Evolutionary conservation across 176 grass and related monocot genomes (phyloP), one percentile per base, ranked within the genome.

Genomic region (Coix lacrymajobi): DNA sequence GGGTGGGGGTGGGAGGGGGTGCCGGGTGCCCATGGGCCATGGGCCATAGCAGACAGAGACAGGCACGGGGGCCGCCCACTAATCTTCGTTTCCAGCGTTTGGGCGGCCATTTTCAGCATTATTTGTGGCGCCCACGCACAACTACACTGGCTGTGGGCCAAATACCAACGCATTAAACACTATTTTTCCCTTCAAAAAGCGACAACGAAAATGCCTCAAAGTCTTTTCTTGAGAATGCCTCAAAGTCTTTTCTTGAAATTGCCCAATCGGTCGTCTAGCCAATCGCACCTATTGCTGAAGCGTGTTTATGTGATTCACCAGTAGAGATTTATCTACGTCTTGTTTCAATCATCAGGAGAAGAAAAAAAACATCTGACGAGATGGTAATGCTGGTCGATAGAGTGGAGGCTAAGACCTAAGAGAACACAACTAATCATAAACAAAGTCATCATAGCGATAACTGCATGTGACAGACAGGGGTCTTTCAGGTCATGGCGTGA

Each of bases 121-220:
- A 78, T 85, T 70, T 85, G 83, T 78, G 83, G 83, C 28, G 51
- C 73, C 74, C 83, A 70, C 74, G 20, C 57, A 77, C 22, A 19
- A 22, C 15, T 22, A 3, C 41, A n/a, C 41, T 65, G 17, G 12
- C 30, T 3, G 9, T 31, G 45, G 11, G 7, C 32, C 65, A 52
- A 62, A 76, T 58, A 48, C 24, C 72, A 40, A 58, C 46, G 29
- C 26, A 11, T 12, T 11, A 25, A 5, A 46, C 41, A 25, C 7
- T 5, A 1, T 8, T 9, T 15, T 36, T 3, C 33, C 20, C 26
- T 36, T 36, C 4, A 22, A 8, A 38, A 39, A 8, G 39, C 34
- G 51, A 28, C 54, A 76, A 38, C 0, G 12, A 58, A 58, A 39
- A 69, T 40, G 33, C 15, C 13, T 71, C 7, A 24, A 25, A 40